phyloP scores from a whole-genome alignment of 495 filamentous ascomycete species.

The Aspergillus egyptiacus region DNA sequence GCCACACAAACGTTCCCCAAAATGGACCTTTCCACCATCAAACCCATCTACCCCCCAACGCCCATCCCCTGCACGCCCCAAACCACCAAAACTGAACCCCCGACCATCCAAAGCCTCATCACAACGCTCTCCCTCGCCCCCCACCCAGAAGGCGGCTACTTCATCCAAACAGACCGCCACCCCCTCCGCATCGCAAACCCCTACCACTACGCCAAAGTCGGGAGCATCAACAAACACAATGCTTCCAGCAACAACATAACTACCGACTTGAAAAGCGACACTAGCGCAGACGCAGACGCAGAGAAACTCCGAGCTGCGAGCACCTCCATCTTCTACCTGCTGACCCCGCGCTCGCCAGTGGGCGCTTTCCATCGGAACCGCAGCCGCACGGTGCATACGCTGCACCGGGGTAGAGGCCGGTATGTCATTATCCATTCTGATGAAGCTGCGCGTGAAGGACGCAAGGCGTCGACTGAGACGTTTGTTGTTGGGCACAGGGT shows the following conservation, averaged over 20 bases:
- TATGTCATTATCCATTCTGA: conserved; percentile 57
- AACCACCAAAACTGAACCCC: conserved; percentile 24
- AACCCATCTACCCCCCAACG: not conserved
- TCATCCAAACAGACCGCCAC: conserved; percentile 55
- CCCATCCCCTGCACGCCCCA: not conserved
- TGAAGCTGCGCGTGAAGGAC: conserved; percentile 34
- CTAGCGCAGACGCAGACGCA: not conserved
- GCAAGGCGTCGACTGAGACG: conserved; percentile 15
- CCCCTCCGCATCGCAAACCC: conserved; percentile 36
- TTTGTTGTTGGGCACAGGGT: not conserved
- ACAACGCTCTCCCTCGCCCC: conserved; percentile 28
- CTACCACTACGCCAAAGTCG: conserved; percentile 15
- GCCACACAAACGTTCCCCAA: no score
- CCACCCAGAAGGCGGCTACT: conserved; percentile 64
- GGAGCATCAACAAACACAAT: conserved; percentile 6
- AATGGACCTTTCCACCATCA: not conserved
- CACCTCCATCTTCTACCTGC: conserved; percentile 55
- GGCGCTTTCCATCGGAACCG: conserved; percentile 57
- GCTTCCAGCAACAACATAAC: not conserved
- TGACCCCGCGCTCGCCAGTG: conserved; percentile 50
- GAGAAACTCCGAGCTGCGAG: not conserved
- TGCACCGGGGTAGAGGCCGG: conserved; percentile 52
- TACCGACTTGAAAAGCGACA: not conserved
- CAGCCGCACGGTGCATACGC: conserved; percentile 55
- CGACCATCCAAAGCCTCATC: conserved; percentile 37